phyloP scores from a whole-genome alignment of 192 early-diverging fungal genomes.

The Umbelopsis vinacea region DNA sequence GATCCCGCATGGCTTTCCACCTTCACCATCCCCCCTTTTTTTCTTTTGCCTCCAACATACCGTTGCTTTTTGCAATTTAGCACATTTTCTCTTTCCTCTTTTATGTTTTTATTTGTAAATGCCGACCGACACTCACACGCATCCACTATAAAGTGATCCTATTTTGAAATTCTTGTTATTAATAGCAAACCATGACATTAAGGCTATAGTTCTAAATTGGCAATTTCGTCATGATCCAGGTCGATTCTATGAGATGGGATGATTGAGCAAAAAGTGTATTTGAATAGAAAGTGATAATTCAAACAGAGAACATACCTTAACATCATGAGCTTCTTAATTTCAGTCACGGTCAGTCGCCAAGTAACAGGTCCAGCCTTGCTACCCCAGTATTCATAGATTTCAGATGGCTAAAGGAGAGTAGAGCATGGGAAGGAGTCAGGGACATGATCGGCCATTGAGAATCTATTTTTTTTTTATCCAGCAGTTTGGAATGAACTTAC shows the following conservation, averaged over 20 bases:
- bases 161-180: too few species aligned
- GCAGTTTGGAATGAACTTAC: slow-evolving; percentile 37
- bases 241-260: slow-evolving; percentile 50
- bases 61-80: not conserved
- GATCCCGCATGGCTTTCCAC: not conserved
- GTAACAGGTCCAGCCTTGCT: slow-evolving; percentile 61
- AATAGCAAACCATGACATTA: not conserved
- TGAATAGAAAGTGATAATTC: not conserved
- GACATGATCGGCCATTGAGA: not conserved
- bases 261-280: not conserved
- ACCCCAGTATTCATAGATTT: slow-evolving; percentile 76
- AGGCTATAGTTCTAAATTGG: slow-evolving; percentile 32
- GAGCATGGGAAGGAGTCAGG: not conserved
- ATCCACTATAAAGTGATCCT: not conserved
- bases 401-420: slow-evolving; percentile 46
- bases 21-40: not conserved
- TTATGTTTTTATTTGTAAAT: slow-evolving; percentile 1
- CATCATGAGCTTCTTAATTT: slow-evolving; percentile 67
- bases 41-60: too few species aligned
- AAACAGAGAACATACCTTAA: slow-evolving; percentile 53
- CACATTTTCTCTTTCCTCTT: slow-evolving; percentile 12
- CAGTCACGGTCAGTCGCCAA: slow-evolving; percentile 72
- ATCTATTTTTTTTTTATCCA: not conserved
- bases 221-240: slow-evolving; percentile 63
- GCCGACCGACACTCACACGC: too few species aligned